Conservation (phyloP, 352 stramenopile genomes). For the Globisporangium uncinulatum region DNA sequence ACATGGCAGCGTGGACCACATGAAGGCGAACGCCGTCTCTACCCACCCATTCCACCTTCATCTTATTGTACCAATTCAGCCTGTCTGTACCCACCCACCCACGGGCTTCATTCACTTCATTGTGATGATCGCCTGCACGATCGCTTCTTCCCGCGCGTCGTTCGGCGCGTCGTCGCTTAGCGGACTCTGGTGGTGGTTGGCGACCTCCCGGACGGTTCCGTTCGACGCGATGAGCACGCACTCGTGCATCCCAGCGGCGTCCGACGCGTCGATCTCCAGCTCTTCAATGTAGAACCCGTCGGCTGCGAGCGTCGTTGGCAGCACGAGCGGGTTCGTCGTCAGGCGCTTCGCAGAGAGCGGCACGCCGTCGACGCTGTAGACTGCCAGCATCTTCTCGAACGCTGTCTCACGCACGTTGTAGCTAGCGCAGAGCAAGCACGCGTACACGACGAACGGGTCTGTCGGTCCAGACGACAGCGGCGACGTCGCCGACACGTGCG, state of each 20-base stretch:
- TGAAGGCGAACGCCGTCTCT: no score
- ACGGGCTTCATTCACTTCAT: slow-evolving; percentile 12
- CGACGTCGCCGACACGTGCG: slow-evolving; percentile 6
- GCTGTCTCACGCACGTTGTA: slow-evolving; percentile 65
- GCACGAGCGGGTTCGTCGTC: slow-evolving; percentile 22
- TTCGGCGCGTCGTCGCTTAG: slow-evolving; percentile 22
- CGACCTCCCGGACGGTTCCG: slow-evolving; percentile 41
- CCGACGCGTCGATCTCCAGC: slow-evolving; percentile 22
- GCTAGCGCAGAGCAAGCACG: slow-evolving; percentile 65
- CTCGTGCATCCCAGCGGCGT: slow-evolving; percentile 26
- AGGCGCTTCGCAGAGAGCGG: slow-evolving; percentile 27
- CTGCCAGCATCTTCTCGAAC: slow-evolving; percentile 44
- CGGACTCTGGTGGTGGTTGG: slow-evolving; percentile 9
- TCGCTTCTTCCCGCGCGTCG: slow-evolving; percentile 38
- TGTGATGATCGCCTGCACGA: slow-evolving; percentile 36
- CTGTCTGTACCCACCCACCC: not conserved
- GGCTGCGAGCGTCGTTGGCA: slow-evolving; percentile 22
- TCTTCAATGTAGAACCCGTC: slow-evolving; percentile 63
- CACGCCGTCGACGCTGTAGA: slow-evolving; percentile 44
- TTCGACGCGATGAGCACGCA: slow-evolving; percentile 47
- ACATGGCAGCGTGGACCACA: not conserved
- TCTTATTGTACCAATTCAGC: not conserved
- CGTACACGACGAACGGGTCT: slow-evolving; percentile 37
- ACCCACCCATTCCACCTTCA: no score
- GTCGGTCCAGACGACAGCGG: slow-evolving; percentile 12